Evolutionary conservation across 768 basidiomycete species (phyloP), one percentile per base, ranked within the genome.

Genomic region (Russula virescens): DNA sequence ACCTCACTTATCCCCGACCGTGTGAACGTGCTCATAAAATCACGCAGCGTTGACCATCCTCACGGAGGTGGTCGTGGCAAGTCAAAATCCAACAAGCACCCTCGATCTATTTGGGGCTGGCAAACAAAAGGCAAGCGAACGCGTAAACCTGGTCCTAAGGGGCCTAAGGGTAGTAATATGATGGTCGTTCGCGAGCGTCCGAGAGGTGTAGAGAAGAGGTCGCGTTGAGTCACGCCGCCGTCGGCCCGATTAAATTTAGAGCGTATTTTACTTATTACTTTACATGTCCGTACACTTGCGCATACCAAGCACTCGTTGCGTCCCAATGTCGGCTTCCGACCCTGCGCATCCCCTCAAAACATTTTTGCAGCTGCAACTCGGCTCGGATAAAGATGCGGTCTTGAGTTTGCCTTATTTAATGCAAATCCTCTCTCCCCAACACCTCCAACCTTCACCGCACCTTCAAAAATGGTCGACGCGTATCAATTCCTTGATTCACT

Each of bases 51-150:
- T 58, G 93, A 94, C 75, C 93, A 95, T 75, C 94, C 96, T 64
- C 94, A 97, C 72, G 95, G 95, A 75, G 95, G 96, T 79, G 96
- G 96, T 74, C 89, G 96, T 76, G 96, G 96, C 68, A 98, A 96
- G 75, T 91, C 89, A 63, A 98, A 99, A 81, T 92, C 91, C 61
- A 87, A 95, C 83, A 96, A 92, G 72, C 87, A 94, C 72, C 93
- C 95, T 2, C 86, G 90, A 28, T 94, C 91, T 13, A 84, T 91
- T 57, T 97, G 89, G 88, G 94, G 93, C 60, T 94, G 91, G 89
- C 81, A 88, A 61, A 89, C 92, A 16, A 93, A 94, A 78, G 94
- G 94, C 62, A 91, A 86, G 64, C 83, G 96, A 61, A 99, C 96
- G 59, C 87, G 96, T 70, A 89, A 93, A 72, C 91, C 94, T 18